Base-by-base conservation (phyloP, 176 grass and related monocot genomes). In the Miscanthus lutarioriparius region DNA sequence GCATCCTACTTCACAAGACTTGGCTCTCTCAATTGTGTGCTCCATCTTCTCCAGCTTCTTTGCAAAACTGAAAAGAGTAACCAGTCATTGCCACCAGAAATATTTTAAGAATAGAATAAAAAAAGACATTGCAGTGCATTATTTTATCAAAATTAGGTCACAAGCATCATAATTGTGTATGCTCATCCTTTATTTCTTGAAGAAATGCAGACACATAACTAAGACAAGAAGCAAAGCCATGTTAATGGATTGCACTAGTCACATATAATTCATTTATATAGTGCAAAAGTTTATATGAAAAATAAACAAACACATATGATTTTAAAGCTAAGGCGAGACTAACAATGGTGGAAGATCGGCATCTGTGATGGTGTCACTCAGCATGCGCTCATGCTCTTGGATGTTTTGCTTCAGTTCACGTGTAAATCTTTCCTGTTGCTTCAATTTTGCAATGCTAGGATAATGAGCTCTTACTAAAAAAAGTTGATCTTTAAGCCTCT, bases 311-410 rank as follows among this genome's bases (percentile, higher is more conserved):
- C 17, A 51, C 5, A 83, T 59, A 82, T 36, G 6, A 26, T 59
- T 56, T 82, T n/a, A 47, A 85, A 8, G 27, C 2, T 61, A 74
- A 37, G 17, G 68, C 10, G 26, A 32, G 7, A 80, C 80, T 87
- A 72, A 90, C 89, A 83, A 51, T 84, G 68, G 49, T 75, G 89
- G 89, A 75, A 94, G 83, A 92, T 97, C 94, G 2, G 70, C 61
- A 92, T 97, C 94, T 70, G 85, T 80, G 76, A 94, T 84, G 71
- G 83, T 81, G 78, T 97, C 94, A 83, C 91, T 91, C 15, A 97
- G 87, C 86, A 91, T 91, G 68, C 94, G 87, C 49, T 97, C 90
- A 77, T 97, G 94, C 62, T 97, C 91, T 86, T 97, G 94, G 77
- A 97, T 97, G 72, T 72, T 86, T 76, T 88, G 82, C 78, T 97